phyloP scores from a whole-genome alignment of 1,284 basidiomycete genomes.

The Cryptococcus depauperatus region DNA sequence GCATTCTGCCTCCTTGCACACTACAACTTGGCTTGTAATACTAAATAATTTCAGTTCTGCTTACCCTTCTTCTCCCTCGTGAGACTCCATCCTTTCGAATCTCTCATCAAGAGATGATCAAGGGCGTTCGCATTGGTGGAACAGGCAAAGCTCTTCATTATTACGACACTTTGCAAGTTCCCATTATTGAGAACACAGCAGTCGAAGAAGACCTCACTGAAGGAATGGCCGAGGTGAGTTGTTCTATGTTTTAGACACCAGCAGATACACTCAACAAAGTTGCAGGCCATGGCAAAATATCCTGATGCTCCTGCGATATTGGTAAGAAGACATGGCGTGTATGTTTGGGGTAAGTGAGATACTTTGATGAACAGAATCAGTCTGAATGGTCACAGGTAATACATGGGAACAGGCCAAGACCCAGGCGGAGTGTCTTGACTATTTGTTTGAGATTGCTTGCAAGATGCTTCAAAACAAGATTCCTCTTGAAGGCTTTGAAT shows the following conservation, averaged over 20 bases:
- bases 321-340: constrained; percentile 71
- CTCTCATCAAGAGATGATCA: constrained; percentile 82
- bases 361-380: neutral
- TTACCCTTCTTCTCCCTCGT: constrained; percentile 63
- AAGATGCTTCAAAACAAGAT: constrained; percentile 40
- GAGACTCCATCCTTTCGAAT: constrained; percentile 55
- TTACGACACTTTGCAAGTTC: constrained; percentile 72
- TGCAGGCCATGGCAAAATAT: constrained; percentile 61
- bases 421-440: constrained; percentile 79
- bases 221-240: constrained; percentile 59
- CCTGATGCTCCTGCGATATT: constrained; percentile 71
- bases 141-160: constrained; percentile 64
- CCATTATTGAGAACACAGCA: constrained; percentile 82
- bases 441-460: constrained; percentile 67
- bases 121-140: constrained; percentile 69
- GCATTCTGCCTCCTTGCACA: constrained; percentile 2
- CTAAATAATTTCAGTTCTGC: constrained; percentile 53
- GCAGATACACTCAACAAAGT: neutral
- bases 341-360: constrained; percentile 62
- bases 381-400: constrained; percentile 47
- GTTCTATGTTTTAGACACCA: neutral
- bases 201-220: constrained; percentile 77
- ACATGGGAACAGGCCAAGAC: constrained; percentile 85
- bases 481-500: constrained; percentile 38
- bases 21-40: neutral